A percentile compares a stretch with the other conserved stretches of the same genome.
Conservation (phyloP, 148 eudicot genomes). For the Polygonum aviculare region DNA sequence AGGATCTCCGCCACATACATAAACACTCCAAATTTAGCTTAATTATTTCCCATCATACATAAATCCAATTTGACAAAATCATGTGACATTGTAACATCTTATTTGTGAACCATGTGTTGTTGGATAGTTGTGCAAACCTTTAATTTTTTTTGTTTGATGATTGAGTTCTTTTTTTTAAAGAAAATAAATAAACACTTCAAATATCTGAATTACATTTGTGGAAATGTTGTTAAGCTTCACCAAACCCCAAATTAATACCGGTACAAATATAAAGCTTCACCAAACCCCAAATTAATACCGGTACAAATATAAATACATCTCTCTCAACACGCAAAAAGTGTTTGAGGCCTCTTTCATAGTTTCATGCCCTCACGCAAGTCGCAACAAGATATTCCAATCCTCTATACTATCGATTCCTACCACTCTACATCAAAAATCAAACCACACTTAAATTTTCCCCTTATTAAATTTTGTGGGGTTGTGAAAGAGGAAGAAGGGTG, state of each 20-base stretch:
- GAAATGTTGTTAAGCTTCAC: neutral
- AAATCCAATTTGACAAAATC: too few species aligned
- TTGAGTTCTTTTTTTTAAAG: too few species aligned
- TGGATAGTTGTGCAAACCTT: too few species aligned
- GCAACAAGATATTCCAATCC: constrained; percentile 8
- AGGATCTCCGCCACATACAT: too few species aligned
- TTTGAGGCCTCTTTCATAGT: neutral
- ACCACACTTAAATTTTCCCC: neutral
- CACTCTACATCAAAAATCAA: neutral
- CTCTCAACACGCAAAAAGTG: neutral
- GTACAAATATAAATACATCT: neutral
- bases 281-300: neutral
- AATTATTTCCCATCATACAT: too few species aligned
- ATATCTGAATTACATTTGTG: too few species aligned
- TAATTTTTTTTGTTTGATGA: too few species aligned
- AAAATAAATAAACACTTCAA: too few species aligned
- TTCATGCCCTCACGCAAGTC: neutral
- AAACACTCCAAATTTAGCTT: too few species aligned
- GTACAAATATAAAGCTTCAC: neutral
- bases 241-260: neutral
- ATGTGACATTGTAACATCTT: too few species aligned
- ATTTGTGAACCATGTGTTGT: too few species aligned
- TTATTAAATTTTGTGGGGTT: neutral
- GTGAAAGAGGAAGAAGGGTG: neutral
- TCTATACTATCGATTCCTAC: neutral